Base-by-base conservation (phyloP, 129 eudicot genomes). In the Escallonia herrerae region DNA sequence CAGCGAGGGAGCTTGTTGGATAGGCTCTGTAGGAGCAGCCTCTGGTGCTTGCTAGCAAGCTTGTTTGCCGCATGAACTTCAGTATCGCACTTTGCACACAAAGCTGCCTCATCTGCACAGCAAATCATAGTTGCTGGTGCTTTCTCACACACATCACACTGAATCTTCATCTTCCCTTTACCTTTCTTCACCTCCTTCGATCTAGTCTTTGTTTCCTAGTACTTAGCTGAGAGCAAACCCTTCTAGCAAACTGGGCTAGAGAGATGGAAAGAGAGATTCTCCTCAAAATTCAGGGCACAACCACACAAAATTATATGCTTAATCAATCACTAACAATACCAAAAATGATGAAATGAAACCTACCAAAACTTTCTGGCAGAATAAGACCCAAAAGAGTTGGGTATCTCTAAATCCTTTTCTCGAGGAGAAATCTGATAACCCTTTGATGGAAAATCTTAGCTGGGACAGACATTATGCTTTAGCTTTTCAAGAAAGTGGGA, bases 61-160 rank as follows among this genome's bases (percentile, higher is more conserved):
- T 93, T 93, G 60, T 93, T 93, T 3, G 96, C 98, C 1, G 98
- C 98, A 58, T 93, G 98, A 40, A 93, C 95, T 76, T 93, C 89
- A 8, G 72, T 71, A 66, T 93, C 98, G 68, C 98, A 93, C 70
- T 76, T 83, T 2, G 84, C 86, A 64, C 98, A 93, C 73, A 93
- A 55, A n/a, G 98, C 96, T 2, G 98, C 98, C 69, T 93, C 98
- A 79, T 93, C 98, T 0, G 98, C 98, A 71, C 98, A 93, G 51
- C 98, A 93, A 15, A 93, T 93, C 76, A 93, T 74, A 4, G 96
- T 93, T 45, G 98, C 98, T 52, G 83, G 91, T 48, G 90, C 95
- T 68, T 81, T 85, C 85, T 88, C 98, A 58, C 98, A 93, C 69
- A 93, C 98, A 80, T 93, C 98, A 69, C 98, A 93, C 89, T 85